Evolutionary conservation across 257 asterid species (phyloP), one percentile per base, ranked within the genome.

Genomic region (Coffea canephora): DNA sequence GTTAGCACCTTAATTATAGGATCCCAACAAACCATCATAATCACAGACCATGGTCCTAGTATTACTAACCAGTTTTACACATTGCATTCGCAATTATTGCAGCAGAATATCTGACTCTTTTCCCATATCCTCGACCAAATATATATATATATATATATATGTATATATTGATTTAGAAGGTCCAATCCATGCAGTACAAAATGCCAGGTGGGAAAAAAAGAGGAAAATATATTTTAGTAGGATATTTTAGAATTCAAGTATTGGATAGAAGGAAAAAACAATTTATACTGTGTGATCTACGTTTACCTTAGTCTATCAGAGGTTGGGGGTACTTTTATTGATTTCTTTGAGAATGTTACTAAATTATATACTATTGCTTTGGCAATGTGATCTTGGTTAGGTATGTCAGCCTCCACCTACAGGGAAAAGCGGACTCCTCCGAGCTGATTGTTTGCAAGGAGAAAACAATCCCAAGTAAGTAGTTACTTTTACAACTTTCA

Each of bases 361-460:
- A 43, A 43, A 71, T 79, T 70, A 54, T 7, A 23, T 25, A 15
- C 12, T 59, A 31, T 31, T 31, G 34, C 1, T 61, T 65, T 76
- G 48, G 52, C 65, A 39, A 19, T 75, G 80, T 86, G 73, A 82
- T 76, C 61, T 69, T 78, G 80, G 81, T 74, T 82, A 94, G 98
- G 95, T 89, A 50, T 91, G 98, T 81, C 90, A 88, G 86, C 95
- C 95, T n/a, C 97, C 97, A 76, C 90, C 94, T 23, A 91, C 82
- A 12, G 97, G 98, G 8, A 91, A 92, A 89, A 94, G 97, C 79
- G 98, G 97, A 83, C 95, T 92, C 74, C 97, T 92, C 31, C 79
- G 97, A 80, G 93, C 92, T 61, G 97, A 91, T 75, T 81, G 6
- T 68, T 84, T 87, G 81, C 92, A 89, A 84, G 94, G 91, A 82